Evolutionary conservation across 768 basidiomycete species (phyloP).

Genomic region (Exidia glandulosa): DNA sequence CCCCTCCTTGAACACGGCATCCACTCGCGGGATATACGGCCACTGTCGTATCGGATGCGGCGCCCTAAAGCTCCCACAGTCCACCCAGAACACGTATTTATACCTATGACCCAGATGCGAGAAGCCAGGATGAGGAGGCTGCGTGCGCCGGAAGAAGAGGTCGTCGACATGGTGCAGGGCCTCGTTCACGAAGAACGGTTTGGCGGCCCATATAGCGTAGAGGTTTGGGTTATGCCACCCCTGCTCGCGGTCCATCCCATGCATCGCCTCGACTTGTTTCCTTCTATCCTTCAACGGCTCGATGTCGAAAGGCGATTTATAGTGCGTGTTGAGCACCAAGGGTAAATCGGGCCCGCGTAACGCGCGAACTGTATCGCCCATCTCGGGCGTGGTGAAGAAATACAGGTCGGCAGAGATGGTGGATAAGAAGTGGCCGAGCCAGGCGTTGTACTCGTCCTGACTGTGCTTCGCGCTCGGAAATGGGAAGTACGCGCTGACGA

Average conservation of each 20-base stretch:
- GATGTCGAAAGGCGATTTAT: slow-evolving; percentile 34
- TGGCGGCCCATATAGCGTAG: slow-evolving; percentile 47
- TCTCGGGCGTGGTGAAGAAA: no score
- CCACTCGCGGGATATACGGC: slow-evolving; percentile 34
- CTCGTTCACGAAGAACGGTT: slow-evolving; percentile 37
- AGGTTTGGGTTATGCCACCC: slow-evolving; percentile 33
- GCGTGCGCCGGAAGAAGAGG: background rate
- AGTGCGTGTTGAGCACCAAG: slow-evolving; percentile 36
- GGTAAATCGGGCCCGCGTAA: no score
- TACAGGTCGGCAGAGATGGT: no score
- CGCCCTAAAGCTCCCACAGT: slow-evolving; percentile 41
- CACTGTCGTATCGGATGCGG: slow-evolving; percentile 33
- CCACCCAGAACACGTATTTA: slow-evolving; percentile 49
- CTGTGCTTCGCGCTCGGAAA: no score
- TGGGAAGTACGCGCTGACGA: no score
- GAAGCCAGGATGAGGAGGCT: background rate
- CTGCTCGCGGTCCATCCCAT: slow-evolving; percentile 37
- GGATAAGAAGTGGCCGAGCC: no score
- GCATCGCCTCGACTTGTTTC: slow-evolving; percentile 28
- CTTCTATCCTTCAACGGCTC: slow-evolving; percentile 29
- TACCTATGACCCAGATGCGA: slow-evolving; percentile 17
- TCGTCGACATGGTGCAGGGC: slow-evolving; percentile 19
- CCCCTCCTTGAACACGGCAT: slow-evolving; percentile 30
- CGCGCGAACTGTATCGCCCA: no score
- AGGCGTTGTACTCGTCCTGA: no score